Evolutionary conservation across 768 basidiomycete genomes (phyloP), one percentile per base, ranked within the genome.

Genomic region (Serpula lacrymans): DNA sequence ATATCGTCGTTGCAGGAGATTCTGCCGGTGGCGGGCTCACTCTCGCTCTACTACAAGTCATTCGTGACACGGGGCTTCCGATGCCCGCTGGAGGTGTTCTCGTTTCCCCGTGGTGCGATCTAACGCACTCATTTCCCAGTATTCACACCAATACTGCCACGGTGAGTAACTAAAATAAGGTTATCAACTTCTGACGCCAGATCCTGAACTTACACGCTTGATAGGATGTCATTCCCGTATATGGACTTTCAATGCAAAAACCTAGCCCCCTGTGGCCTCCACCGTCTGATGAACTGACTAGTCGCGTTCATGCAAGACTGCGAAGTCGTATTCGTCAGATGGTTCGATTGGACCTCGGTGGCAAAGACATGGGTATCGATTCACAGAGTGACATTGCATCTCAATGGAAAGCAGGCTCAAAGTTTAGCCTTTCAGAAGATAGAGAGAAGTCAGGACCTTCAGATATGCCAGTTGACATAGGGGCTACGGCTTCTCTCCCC

Each of bases 61-160:
- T 99, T 34, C 85, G 96, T 12, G 96, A 99, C 60, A 65, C 75
- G 1, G 82, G 78, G 2, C 68, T 94, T 17, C 92, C 92, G 5
- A 48, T 76, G 32, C 95, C 94, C 3, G 89, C 92, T 2, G 96
- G 92, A 6, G 92, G 82, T 1, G 71, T 95, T 13, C 67, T 97
- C 28, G 85, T 97, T 48, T 93, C 89, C 20, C 96, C 96, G 0
- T 97, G 95, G 88, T 87, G 77, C 49, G 85, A 87, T 61, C 64
- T 98, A n/a, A 94, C 90, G 0, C 96, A 98, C 60, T 93, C 89
- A 1, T 97, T 98, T 61, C 88, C 91, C 0, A 91, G 88, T 51
- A 75, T 94, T 33, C 76, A 89, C 53, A 67, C 72, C 27, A 97
- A 98, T 58, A 92, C 89, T 2, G 71, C 77, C 3, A 91, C 92